These are phyloP conservation scores for Bullera alba DNA, from an alignment of 768 basidiomycete species.

Conservation along the genomic window DNA sequence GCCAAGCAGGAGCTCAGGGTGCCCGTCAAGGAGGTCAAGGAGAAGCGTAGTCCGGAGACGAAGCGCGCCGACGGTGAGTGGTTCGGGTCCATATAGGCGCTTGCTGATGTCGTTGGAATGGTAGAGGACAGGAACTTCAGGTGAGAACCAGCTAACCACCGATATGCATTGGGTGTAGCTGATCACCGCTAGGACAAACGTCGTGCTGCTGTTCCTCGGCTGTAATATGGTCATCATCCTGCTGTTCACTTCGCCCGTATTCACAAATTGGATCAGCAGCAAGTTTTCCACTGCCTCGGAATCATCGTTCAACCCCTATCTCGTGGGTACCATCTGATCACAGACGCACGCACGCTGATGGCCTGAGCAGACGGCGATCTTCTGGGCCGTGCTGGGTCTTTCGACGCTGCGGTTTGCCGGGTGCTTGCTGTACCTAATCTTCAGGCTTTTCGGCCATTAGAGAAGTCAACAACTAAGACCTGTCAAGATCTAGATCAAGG, in stretches of 20 bases:
- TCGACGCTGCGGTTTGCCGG: constrained; percentile 75
- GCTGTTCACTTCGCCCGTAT: constrained; percentile 57
- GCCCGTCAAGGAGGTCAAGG: constrained; percentile 64
- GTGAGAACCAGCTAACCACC: no score
- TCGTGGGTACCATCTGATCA: constrained; percentile 15
- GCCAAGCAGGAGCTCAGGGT: constrained; percentile 63
- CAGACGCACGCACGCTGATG: not conserved
- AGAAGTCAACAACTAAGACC: no score
- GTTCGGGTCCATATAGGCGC: constrained; percentile 45
- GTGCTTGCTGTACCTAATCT: constrained; percentile 67
- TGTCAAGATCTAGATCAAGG: no score
- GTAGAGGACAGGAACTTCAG: constrained; percentile 40
- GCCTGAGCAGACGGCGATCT: constrained; percentile 58
- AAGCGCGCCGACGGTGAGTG: constrained; percentile 64
- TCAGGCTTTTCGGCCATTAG: constrained; percentile 47
- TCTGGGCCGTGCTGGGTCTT: constrained; percentile 66
- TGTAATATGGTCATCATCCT: constrained; percentile 64
- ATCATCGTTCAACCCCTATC: constrained; percentile 77
- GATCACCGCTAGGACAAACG: constrained; percentile 41
- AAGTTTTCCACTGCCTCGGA: constrained; percentile 54
- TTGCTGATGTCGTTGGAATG: no score
- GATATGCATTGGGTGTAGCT: no score
- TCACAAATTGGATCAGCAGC: constrained; percentile 62
- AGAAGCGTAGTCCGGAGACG: constrained; percentile 77
- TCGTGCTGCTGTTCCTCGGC: constrained; percentile 49